Base-by-base conservation (phyloP, 2,329 filamentous ascomycete species). In the Exophiala aquamarina region DNA sequence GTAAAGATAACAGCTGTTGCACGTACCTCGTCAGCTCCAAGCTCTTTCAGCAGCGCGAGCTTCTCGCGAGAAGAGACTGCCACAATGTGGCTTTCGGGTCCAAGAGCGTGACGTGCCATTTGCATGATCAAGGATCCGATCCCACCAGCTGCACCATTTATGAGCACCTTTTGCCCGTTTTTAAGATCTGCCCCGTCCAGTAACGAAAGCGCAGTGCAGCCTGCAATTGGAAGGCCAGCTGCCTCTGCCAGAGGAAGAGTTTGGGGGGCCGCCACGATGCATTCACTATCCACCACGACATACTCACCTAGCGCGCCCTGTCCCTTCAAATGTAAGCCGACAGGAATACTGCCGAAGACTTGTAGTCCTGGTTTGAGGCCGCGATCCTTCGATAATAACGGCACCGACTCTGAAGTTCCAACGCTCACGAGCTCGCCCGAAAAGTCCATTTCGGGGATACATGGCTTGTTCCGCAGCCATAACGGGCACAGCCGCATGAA, bases 381-480 rank as follows among this genome's bases (percentile, higher is more conserved):
- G 5, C 18, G 18, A 13, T 11, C 26, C n/a, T n/a, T n/a, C n/a
- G n/a, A n/a, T n/a, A n/a, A n/a, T 11, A 26, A 26, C 4, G 31
- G 31, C 15, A 35, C 32, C 15, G n/a, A 17, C 17, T 15, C 21
- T 11, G 17, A 14, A n/a, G n/a, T n/a, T 18, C 32, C 41, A 11
- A 44, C 19, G n/a, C 35, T 21, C 6, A 36, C 41, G 14, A 44
- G 21, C 31, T 36, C n/a, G n/a, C 41, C 41, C 7, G 29, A 14
- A 15, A 44, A 44, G 32, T 44, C 41, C 41, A 44, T 35, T n/a
- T 44, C 41, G 3, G 41, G 41, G 23, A 44, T 44, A 20, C 41
- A 33, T 14, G 41, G 32, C 31, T 44, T 44, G 15, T 20, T 14
- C 13, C 32, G 26, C 13, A 44, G 41, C 18, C 34, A 35, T 2